Evolutionary conservation across 2,329 filamentous ascomycete species (phyloP), one percentile per base, ranked within the genome.

Genomic region (Alternaria hordeiaustralica): DNA sequence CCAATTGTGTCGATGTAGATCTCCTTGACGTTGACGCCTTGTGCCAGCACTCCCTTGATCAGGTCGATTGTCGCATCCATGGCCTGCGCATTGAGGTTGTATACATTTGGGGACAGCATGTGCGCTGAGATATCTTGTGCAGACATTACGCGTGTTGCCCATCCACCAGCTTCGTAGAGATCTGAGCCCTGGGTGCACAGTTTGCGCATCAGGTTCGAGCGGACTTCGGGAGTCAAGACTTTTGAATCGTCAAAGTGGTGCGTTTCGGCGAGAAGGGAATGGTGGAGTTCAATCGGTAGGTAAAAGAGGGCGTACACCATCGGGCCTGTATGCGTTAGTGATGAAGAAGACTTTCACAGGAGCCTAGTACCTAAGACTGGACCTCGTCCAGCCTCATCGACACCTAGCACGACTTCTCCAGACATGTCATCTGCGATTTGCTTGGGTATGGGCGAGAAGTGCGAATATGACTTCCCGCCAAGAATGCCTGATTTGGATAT

Each of bases 1-100:
- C 95, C 95, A 75, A 98, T 92, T 3, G 95, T 98, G 82, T 99
- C 95, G 77, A 99, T 94, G 79, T 94, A 99, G 55, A 99, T 92
- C 80, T 97, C 93, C 61, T 85, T 87, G 5, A 98, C 85, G 78
- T 96, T 94, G 66, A 98, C 92, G 36, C 93, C 92, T 20, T 86
- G 85, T 9, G 88, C 89, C 36, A 96, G 86, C 5, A 97, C 92
- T 36, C 89, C 89, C 59, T 88, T 85, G 74, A 98, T 95, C 56
- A 99, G 85, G 43, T 88, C 87, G 23, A 97, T 88, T 0, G 95
- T 98, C 5, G 95, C 92, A 79, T 97, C 94, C 88, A 96, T 91
- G 18, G 95, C 95, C 81, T 99, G 96, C 5, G 94, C 93, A 78
- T 99, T 99, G 68, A 99, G 88, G 78, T 99, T 99, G 82, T 97